These are phyloP conservation scores for Syncephalastrum racemosum DNA, from an alignment of 371 early-diverging fungal species.

Conservation along the genomic window DNA sequence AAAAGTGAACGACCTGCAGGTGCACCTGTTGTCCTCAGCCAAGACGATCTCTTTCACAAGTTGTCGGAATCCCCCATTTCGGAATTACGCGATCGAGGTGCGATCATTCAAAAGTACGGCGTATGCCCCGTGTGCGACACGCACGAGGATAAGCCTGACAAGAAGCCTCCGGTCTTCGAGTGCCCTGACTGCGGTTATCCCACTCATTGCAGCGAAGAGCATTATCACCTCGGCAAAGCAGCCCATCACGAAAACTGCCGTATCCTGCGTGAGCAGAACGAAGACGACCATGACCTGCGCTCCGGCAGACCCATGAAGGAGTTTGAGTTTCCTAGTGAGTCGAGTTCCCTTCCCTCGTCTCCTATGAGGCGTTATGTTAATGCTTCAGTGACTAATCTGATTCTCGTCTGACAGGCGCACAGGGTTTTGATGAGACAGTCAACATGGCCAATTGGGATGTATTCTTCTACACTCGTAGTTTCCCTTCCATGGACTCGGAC, in stretches of 20 bases:
- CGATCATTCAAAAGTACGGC: constrained; percentile 69
- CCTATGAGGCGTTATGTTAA: too few relatives aligned
- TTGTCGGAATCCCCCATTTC: constrained; percentile 72
- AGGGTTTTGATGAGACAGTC: constrained; percentile 75
- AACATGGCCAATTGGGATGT: constrained; percentile 84
- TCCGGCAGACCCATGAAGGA: constrained; percentile 77
- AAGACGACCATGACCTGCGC: constrained; percentile 84
- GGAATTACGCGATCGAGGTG: constrained; percentile 68
- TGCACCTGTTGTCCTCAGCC: constrained; percentile 23
- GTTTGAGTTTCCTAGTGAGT: constrained; percentile 80
- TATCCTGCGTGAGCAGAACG: constrained; percentile 69
- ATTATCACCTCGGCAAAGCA: constrained; percentile 63
- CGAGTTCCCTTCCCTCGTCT: not conserved
- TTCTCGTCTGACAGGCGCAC: constrained; percentile 47
- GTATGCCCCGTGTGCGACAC: constrained; percentile 74
- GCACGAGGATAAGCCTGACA: constrained; percentile 34
- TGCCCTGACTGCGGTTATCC: constrained; percentile 86
- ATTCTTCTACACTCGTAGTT: constrained; percentile 80
- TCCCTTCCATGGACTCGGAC: constrained; percentile 72
- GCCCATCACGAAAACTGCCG: constrained; percentile 61
- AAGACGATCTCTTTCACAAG: constrained; percentile 70
- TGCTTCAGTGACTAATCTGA: too few relatives aligned
- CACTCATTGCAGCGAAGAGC: constrained; percentile 79
- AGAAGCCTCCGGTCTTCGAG: constrained; percentile 57
- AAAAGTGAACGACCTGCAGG: not conserved